A percentile compares a stretch with the other conserved stretches of the same genome.
phyloP scores from a whole-genome alignment of 345 rosid species.

The Eutrema yunnanense region DNA sequence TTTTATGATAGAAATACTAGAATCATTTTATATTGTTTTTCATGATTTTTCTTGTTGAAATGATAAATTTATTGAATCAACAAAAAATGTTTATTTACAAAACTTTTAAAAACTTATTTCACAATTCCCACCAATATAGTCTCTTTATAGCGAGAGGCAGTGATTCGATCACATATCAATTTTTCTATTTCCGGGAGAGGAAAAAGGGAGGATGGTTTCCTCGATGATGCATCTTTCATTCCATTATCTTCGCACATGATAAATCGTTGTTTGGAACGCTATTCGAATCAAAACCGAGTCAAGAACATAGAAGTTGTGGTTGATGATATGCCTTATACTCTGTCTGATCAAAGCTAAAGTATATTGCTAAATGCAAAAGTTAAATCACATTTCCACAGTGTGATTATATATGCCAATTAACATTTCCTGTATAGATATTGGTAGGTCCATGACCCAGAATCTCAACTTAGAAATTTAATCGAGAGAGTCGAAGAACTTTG shows the following conservation, averaged over 20 bases:
- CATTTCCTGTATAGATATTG: neutral
- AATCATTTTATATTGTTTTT: neutral
- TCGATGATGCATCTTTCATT: neutral
- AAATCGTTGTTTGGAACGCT: neutral
- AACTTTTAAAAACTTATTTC: no score
- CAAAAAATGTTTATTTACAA: no score
- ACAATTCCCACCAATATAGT: neutral
- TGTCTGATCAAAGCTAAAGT: neutral
- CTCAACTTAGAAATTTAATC: slow-evolving; percentile 10
- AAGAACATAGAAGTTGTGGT: neutral
- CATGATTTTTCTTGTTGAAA: no score
- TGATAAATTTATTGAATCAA: no score
- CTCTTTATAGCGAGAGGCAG: neutral
- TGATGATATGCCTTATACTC: neutral
- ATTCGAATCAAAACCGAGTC: neutral
- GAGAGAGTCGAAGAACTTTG: slow-evolving; percentile 8
- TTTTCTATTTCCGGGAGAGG: neutral
- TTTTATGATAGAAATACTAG: neutral
- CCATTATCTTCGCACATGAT: neutral
- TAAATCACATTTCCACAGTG: neutral
- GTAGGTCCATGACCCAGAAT: slow-evolving; percentile 28
- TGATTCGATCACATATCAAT: neutral
- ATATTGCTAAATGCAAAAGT: neutral
- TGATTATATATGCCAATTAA: neutral
- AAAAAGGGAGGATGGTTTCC: neutral